Conservation (phyloP, 2,329 filamentous ascomycete species). For the Microdochium nivale region DNA sequence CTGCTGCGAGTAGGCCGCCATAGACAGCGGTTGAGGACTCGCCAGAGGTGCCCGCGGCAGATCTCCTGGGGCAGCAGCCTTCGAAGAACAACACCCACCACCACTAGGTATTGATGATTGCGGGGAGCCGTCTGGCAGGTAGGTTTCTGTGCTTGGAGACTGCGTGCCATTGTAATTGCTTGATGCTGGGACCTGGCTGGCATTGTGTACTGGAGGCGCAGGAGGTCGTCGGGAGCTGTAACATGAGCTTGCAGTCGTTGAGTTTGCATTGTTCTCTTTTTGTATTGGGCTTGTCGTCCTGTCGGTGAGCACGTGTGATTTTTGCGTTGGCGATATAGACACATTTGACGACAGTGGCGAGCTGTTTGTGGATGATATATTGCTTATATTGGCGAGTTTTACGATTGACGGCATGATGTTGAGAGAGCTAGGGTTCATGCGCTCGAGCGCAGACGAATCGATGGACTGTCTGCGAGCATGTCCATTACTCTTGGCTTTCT, state of each 20-base stretch:
- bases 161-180: not conserved
- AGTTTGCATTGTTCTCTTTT: not conserved
- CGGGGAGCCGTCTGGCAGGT: not conserved
- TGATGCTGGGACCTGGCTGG: not conserved
- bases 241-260: not conserved
- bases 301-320: not conserved
- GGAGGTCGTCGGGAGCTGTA: not conserved
- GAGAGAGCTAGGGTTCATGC: not conserved
- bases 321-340: not conserved
- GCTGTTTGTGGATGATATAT: not conserved
- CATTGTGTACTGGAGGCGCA: not conserved
- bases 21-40: not conserved
- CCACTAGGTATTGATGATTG: not conserved
- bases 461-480: not conserved
- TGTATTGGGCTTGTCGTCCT: not conserved
- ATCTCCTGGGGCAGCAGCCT: not conserved
- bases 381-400: not conserved
- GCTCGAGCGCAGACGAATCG: not conserved
- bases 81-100: not conserved
- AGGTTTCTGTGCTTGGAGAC: not conserved
- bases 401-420: not conserved
- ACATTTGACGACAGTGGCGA: not conserved
- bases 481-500: not conserved
- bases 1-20: not conserved
- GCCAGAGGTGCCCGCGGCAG: not conserved